Evolutionary conservation across 768 basidiomycete genomes (phyloP).

Genomic region (Kwoniella botswanensis): DNA sequence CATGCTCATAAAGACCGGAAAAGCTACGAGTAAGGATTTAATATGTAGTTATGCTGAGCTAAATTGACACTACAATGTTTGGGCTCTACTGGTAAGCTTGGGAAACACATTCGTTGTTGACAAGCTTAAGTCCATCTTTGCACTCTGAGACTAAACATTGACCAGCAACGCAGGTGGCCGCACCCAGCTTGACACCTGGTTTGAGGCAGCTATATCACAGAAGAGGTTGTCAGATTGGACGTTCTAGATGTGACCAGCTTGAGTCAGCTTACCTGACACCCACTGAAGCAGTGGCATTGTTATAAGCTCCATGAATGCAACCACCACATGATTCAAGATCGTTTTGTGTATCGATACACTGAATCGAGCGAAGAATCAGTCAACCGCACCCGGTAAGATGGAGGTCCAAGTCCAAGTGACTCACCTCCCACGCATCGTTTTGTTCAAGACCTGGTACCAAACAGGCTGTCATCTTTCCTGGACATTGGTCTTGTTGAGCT

Average conservation of each 20-base stretch:
- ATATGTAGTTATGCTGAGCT: no score
- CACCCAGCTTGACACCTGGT: neutral
- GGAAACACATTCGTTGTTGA: neutral
- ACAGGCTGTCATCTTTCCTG: neutral
- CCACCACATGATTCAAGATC: slow-evolving; percentile 14
- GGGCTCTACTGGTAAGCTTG: neutral
- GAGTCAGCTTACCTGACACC: slow-evolving; percentile 2
- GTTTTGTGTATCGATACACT: neutral
- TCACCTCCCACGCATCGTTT: slow-evolving; percentile 6
- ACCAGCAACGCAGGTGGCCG: slow-evolving; percentile 1
- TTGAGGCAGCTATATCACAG: neutral
- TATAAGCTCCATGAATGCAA: slow-evolving; percentile 2
- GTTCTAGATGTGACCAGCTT: neutral
- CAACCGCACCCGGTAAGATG: neutral
- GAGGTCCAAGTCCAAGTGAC: neutral
- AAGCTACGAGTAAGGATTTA: no score
- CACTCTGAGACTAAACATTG: slow-evolving; percentile 2
- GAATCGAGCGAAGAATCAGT: neutral
- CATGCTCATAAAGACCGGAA: no score
- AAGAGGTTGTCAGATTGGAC: no score
- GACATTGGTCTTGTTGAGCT: neutral
- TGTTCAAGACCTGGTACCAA: neutral
- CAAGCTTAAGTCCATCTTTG: neutral
- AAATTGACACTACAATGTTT: no score
- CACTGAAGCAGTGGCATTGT: neutral